phyloP scores from a whole-genome alignment of 768 basidiomycete genomes.

The Podaxis sp. region DNA sequence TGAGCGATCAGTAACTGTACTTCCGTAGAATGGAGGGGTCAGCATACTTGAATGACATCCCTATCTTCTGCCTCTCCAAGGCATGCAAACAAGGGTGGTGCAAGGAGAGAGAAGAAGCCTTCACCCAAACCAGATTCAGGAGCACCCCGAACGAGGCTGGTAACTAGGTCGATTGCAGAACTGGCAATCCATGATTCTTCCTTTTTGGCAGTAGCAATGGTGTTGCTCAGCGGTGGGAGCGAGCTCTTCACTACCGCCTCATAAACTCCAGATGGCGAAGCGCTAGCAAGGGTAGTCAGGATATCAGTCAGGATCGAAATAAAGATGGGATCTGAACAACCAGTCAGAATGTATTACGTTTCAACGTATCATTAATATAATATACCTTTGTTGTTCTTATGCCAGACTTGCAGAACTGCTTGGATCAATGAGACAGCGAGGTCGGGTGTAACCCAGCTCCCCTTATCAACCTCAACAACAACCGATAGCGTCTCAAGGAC shows the following conservation, averaged over 20 bases:
- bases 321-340: constrained; percentile 74
- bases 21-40: constrained; percentile 2
- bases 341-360: neutral
- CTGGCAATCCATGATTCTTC: constrained; percentile 75
- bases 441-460: constrained; percentile 69
- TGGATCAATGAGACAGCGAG: constrained; percentile 65
- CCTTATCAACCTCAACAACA: constrained; percentile 70
- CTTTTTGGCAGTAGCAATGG: constrained; percentile 56
- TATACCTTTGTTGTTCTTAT: constrained; percentile 81
- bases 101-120: constrained; percentile 76
- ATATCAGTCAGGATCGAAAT: constrained; percentile 84
- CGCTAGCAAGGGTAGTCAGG: constrained; percentile 65
- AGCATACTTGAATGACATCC: constrained; percentile 71
- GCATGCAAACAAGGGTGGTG: constrained; percentile 71
- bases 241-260: constrained; percentile 70
- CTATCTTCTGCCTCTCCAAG: constrained; percentile 77
- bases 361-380: neutral
- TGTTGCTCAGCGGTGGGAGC: constrained; percentile 68
- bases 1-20: constrained; percentile 1
- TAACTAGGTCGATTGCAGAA: constrained; percentile 81
- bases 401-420: constrained; percentile 79
- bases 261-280: constrained; percentile 61
- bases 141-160: constrained; percentile 68
- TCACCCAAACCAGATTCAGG: constrained; percentile 67
- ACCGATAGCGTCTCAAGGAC: constrained; percentile 85